These are phyloP conservation scores for Monosporascus cannonballus DNA, from an alignment of 2,329 filamentous ascomycete genomes.

Conservation along the genomic window DNA sequence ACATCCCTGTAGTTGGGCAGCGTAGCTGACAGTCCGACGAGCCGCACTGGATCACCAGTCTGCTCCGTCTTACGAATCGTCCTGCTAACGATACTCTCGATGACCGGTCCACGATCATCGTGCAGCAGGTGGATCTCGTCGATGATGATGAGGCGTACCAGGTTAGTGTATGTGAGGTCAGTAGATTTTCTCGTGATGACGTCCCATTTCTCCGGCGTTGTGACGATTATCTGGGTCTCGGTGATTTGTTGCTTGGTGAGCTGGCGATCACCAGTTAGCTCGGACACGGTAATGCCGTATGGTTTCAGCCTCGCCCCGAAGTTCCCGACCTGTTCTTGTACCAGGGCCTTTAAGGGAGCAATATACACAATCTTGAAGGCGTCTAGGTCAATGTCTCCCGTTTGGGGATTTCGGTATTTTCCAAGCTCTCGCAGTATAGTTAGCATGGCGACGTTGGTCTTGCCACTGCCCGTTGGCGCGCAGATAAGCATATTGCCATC, in stretches of 20 bases:
- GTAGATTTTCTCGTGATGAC: slow-evolving; percentile 98
- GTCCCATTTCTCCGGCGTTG: slow-evolving; percentile 98
- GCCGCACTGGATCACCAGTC: slow-evolving; percentile 84
- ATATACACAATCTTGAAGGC: slow-evolving; percentile 99
- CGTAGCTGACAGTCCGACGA: slow-evolving; percentile 90
- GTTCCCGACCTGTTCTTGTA: slow-evolving; percentile 97
- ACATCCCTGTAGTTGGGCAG: slow-evolving; percentile 96
- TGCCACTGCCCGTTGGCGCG: slow-evolving; percentile 93
- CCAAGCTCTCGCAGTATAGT: slow-evolving; percentile 94
- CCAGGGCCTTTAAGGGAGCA: slow-evolving; percentile 88
- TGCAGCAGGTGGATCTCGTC: slow-evolving; percentile 97
- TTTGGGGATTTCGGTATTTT: slow-evolving; percentile 82
- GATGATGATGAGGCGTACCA: slow-evolving; percentile 94
- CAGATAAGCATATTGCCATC: slow-evolving; percentile 98
- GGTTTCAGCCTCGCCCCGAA: slow-evolving; percentile 86
- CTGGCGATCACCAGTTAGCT: slow-evolving; percentile 94
- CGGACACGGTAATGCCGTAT: slow-evolving; percentile 89
- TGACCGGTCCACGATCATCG: slow-evolving; percentile 91
- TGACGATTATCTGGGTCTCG: slow-evolving; percentile 96
- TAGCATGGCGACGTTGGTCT: slow-evolving; percentile 98
- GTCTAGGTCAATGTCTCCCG: slow-evolving; percentile 91
- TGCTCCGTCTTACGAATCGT: slow-evolving; percentile 92
- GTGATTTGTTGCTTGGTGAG: slow-evolving; percentile 98
- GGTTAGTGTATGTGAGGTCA: slow-evolving; percentile 91
- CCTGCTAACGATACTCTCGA: slow-evolving; percentile 93